phyloP scores from a whole-genome alignment of 2,329 filamentous ascomycete species.

The Cladobotryum mycophilum region DNA sequence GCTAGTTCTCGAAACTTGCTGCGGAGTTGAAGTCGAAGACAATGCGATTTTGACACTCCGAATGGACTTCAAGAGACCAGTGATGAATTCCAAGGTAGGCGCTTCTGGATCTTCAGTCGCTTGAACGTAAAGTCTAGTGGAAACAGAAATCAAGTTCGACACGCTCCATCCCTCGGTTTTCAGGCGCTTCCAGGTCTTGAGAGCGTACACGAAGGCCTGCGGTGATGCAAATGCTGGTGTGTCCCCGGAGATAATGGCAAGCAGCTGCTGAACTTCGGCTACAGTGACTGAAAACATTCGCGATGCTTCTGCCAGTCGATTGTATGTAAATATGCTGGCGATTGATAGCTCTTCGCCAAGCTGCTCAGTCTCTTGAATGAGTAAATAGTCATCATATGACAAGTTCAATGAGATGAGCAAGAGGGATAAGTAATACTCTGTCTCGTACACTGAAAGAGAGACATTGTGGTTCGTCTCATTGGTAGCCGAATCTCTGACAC shows the following conservation, averaged over 20 bases:
- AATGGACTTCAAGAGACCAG: background rate
- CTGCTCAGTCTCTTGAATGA: background rate
- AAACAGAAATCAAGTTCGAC: background rate
- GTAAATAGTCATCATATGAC: background rate
- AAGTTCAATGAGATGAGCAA: background rate
- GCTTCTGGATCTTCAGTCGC: background rate
- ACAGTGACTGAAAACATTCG: background rate
- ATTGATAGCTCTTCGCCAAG: background rate
- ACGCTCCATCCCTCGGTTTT: background rate
- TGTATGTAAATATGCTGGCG: background rate
- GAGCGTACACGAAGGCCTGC: background rate
- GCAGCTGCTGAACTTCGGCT: background rate
- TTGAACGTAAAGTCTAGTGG: background rate
- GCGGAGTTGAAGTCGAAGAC: no score
- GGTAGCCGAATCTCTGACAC: background rate
- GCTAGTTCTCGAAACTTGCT: no score
- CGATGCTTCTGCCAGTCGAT: background rate
- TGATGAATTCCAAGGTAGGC: background rate
- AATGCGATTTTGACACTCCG: no score
- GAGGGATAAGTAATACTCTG: background rate
- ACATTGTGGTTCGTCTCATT: no score
- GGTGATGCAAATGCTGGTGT: background rate
- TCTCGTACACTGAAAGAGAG: background rate
- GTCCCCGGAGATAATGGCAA: background rate
- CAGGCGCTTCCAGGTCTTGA: background rate